Conservation (phyloP, 73 alveolate species). For the Breviolum minutum region DNA sequence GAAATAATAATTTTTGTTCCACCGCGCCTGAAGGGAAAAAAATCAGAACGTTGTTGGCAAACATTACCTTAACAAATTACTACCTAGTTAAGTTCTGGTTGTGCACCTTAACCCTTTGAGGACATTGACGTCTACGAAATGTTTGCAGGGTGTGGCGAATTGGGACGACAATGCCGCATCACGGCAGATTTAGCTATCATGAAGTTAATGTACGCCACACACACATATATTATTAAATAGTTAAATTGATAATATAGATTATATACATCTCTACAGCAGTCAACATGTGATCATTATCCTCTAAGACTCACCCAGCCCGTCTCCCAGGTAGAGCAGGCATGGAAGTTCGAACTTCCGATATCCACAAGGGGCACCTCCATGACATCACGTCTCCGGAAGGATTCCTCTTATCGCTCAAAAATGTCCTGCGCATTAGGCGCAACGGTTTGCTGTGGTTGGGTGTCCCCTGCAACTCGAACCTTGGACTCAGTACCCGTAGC, state of each 20-base stretch:
- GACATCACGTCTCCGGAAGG: neutral
- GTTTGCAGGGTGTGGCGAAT: neutral
- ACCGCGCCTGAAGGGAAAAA: too few species aligned
- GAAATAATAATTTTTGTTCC: too few species aligned
- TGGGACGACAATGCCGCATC: neutral
- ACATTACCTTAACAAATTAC: too few species aligned
- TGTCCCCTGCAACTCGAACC: neutral
- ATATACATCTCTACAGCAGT: too few species aligned
- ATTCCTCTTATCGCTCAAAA: neutral
- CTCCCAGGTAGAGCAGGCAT: neutral
- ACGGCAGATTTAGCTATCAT: too few species aligned
- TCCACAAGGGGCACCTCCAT: neutral
- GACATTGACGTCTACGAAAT: neutral
- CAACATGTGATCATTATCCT: neutral
- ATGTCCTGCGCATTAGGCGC: neutral
- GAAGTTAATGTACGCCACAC: too few species aligned
- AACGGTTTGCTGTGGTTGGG: conserved; percentile 2
- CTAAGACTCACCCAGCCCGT: neutral
- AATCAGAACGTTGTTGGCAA: too few species aligned
- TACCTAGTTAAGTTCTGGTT: neutral
- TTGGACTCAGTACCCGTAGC: neutral
- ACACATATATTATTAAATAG: too few species aligned
- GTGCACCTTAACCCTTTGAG: neutral
- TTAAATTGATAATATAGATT: neutral
- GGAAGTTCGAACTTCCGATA: neutral